Evolutionary conservation across 139 green algal genomes (phyloP), one percentile per base, ranked within the genome.

Genomic region (Coelastrella sp.): DNA sequence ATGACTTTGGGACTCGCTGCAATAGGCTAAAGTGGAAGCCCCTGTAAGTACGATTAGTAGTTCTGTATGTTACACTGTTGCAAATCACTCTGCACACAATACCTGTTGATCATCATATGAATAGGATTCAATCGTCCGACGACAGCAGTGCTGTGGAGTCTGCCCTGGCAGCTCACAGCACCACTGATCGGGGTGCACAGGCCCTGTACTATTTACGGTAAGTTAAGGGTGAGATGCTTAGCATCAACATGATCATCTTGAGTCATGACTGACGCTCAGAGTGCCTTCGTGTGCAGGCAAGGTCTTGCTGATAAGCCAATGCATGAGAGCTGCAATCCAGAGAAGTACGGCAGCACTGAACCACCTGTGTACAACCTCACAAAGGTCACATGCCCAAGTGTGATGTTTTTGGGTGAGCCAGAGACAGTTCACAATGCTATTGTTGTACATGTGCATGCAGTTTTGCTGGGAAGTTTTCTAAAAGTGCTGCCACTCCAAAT

Each of bases 341-440:
- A 41, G 21, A 43, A 88, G 72, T 94, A 94, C 76, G 81, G 86
- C 72, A 68, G 21, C 11, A 53, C 79, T 1, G 69, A 81, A 43
- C 85, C 89, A 38, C 91, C 91, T 1, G 23, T 40, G 0, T 94
- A 93, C 68, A 35, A 91, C 35, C 87, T 94, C 17, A 79, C 62
- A 17, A 27, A 40, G 23, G 85, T 94, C 11, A 50, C 41, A 0
- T 51, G 45, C 0, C 85, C 88, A 4, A 78, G 90, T 41, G 81
- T 88, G 4, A 34, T 91, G 34, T 90, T 93, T 57, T 59, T 85
- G 37, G 88, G 85, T 84, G 38, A 45, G 76, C 30, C 2, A 0
- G 45, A 57, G 1, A 0, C 53, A 34, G 19, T 32, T 64, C 53
- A 30, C 53, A 63, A 5, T 19, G 30, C 21, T 1, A 19, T 64